Conservation (phyloP, 805 yeast genomes). For the Kodamaea kaohsiungensis region DNA sequence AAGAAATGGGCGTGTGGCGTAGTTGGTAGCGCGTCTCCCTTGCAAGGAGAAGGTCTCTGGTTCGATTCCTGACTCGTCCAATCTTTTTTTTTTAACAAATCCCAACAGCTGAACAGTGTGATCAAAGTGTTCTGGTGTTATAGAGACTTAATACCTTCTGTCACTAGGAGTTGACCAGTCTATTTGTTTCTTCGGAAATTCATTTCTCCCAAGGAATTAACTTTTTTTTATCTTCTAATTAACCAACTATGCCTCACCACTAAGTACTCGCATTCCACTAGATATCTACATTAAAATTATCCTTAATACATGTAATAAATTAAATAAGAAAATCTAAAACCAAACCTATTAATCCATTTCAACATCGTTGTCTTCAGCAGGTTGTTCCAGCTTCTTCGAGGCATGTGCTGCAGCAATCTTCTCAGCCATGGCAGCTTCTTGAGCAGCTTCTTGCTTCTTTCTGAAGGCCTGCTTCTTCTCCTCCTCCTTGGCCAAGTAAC, state of each 20-base stretch:
- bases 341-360: slow-evolving; percentile 32
- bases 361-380: slow-evolving; percentile 14
- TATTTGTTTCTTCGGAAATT: too few species aligned
- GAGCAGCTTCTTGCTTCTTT: slow-evolving; percentile 84
- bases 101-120: too few species aligned
- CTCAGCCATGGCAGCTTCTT: slow-evolving; percentile 80
- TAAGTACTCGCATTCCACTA: too few species aligned
- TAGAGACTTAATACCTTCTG: too few species aligned
- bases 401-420: slow-evolving; percentile 67
- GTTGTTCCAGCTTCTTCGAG: slow-evolving; percentile 18
- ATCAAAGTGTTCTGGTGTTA: too few species aligned
- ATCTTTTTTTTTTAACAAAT: slow-evolving; percentile 16
- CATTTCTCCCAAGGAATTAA: too few species aligned
- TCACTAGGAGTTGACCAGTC: too few species aligned
- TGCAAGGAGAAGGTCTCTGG: slow-evolving; percentile 79
- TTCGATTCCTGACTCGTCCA: slow-evolving; percentile 81
- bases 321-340: background rate
- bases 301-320: background rate
- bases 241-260: too few species aligned
- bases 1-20: slow-evolving; percentile 67
- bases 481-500: slow-evolving; percentile 92
- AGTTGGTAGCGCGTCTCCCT: slow-evolving; percentile 83
- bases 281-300: background rate
- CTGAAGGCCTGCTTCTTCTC: slow-evolving; percentile 89
- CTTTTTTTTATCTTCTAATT: too few species aligned